Conservation (phyloP, 164 flowering plant genomes). For the Akebia trifoliata region DNA sequence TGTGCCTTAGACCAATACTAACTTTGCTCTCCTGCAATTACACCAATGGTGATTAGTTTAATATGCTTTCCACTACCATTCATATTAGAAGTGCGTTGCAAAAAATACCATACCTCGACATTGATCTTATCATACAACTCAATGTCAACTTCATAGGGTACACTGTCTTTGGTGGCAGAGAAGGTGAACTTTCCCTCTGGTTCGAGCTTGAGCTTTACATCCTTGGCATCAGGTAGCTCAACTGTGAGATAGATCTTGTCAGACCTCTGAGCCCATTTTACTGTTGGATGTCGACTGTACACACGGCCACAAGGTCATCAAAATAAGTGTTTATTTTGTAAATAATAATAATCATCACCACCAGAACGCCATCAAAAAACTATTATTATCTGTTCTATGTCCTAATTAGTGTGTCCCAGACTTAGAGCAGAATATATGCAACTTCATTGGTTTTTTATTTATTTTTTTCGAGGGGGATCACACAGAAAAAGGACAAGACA, state of each 20-base stretch:
- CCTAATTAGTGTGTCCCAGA: too few species aligned
- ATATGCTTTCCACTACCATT: background rate
- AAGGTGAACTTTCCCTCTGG: constrained; percentile 67
- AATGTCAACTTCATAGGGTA: constrained; percentile 50
- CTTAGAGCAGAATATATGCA: too few species aligned
- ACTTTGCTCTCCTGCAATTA: constrained; percentile 58
- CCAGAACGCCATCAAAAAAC: too few species aligned
- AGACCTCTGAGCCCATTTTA: constrained; percentile 74
- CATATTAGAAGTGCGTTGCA: too few species aligned
- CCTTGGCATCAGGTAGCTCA: constrained; percentile 66
- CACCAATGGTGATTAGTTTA: background rate
- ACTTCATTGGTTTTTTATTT: too few species aligned
- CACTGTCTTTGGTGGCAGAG: constrained; percentile 48
- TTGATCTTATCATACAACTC: constrained; percentile 54
- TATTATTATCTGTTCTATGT: too few species aligned
- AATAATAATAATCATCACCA: too few species aligned
- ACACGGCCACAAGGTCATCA: too few species aligned
- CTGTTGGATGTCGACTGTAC: constrained; percentile 64
- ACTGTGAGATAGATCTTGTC: constrained; percentile 52
- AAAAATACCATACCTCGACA: constrained; percentile 40
- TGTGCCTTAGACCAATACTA: constrained; percentile 45
- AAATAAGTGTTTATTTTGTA: too few species aligned
- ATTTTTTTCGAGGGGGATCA: too few species aligned
- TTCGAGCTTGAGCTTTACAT: constrained; percentile 61
- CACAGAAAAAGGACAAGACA: too few species aligned